Evolutionary conservation across 495 filamentous ascomycete genomes (phyloP), one percentile per base, ranked within the genome.

Genomic region (Trichoderma gamsii): DNA sequence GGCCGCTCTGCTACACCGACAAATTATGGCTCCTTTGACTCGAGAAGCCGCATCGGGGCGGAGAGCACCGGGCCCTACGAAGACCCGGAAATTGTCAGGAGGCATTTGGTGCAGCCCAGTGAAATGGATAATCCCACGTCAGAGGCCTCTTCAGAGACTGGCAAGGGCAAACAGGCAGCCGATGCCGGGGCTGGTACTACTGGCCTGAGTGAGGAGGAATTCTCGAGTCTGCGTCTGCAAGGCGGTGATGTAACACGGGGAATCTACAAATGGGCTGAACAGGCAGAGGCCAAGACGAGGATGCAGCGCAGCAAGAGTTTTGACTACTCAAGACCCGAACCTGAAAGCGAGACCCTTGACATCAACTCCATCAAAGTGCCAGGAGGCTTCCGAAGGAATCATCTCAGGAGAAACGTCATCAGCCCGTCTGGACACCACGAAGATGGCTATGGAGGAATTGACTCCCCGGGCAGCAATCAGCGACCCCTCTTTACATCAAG

Each of bases 261-360:
- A 64, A 93, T 99, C 66, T 99, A 99, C 76, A 88, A 90, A 56
- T 97, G 94, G 89, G 91, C 92, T 2, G 92, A 97, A 74, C 90
- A 96, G 73, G 89, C 89, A 21, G 82, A 86, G 63, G 83, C 84
- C 70, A 84, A 85, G 29, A 80, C 78, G 43, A 83, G 80, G 71
- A 79, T 80, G 70, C 85, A 86, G 76, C 88, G 92, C 71, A 93
- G 92, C 79, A 86, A 90, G 75, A 97, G 93, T 75, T 95, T 97
- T 77, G 89, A 91, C 73, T 76, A 90, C 38, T 81, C 86, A 15
- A 81, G 93, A 41, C 90, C 92, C 3, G 84, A 88, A 41, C 90
- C 90, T 16, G 90, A 96, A 72, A 87, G 85, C 69, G 90, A 94
- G 49, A 84, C 84, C 3, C 84, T 94, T 66, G 87, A 97, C 73